These are phyloP conservation scores for Neckera pumila DNA, from an alignment of 225 moss, liverwort and hornwort species.

Conservation along the genomic window DNA sequence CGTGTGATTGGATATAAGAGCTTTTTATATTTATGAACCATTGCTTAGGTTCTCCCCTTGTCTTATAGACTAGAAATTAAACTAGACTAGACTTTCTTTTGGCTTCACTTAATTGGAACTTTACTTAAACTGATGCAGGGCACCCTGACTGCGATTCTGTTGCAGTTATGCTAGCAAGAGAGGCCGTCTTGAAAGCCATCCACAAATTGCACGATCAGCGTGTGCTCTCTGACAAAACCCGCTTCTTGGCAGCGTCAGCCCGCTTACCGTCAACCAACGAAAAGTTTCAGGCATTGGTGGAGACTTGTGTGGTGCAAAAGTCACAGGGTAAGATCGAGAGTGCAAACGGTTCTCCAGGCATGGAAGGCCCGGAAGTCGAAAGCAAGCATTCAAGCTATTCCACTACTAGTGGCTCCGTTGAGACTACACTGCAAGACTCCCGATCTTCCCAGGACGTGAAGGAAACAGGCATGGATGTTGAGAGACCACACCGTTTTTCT, in stretches of 20 bases:
- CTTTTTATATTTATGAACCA: background rate
- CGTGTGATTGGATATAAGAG: background rate
- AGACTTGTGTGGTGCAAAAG: constrained; percentile 23
- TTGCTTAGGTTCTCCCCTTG: background rate
- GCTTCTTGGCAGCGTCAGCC: constrained; percentile 10
- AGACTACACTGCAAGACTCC: constrained; percentile 1
- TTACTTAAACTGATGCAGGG: constrained; percentile 31
- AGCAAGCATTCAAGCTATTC: constrained; percentile 15
- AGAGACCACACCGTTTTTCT: background rate
- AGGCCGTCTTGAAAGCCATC: constrained; percentile 19
- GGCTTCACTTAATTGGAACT: background rate
- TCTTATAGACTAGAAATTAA: background rate
- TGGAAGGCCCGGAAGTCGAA: constrained; percentile 1
- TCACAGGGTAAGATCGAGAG: background rate
- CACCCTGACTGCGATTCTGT: constrained; percentile 38
- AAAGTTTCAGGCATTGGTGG: constrained; percentile 35
- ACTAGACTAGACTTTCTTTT: background rate
- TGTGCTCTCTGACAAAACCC: constrained; percentile 14
- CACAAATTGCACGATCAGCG: constrained; percentile 34
- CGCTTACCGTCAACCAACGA: background rate
- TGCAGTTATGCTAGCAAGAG: constrained; percentile 42
- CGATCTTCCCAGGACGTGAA: constrained; percentile 8
- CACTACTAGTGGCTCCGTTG: constrained; percentile 9
- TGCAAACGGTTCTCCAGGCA: background rate
- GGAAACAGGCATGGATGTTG: background rate